These are phyloP conservation scores for Fusarium nanum DNA, from an alignment of 2,329 filamentous ascomycete genomes.

Conservation along the genomic window DNA sequence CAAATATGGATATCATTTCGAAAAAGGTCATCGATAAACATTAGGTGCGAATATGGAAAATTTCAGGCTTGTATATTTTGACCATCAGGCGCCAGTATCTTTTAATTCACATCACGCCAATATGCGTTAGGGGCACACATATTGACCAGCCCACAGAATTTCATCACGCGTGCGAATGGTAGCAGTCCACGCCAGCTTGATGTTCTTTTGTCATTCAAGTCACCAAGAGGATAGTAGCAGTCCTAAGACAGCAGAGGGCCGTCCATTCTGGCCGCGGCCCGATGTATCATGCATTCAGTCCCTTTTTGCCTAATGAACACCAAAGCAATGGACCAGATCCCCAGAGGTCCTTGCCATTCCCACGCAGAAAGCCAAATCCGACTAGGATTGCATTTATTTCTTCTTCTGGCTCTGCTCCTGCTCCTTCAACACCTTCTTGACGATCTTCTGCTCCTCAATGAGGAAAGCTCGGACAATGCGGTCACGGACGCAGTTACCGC, in stretches of 20 bases:
- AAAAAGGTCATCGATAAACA: background rate
- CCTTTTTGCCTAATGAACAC: conserved; percentile 65
- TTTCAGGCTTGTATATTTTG: conserved; percentile 21
- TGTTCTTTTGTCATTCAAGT: conserved; percentile 58
- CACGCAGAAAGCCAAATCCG: conserved; percentile 50
- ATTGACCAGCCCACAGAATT: conserved; percentile 3
- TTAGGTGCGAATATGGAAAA: background rate
- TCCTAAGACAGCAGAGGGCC: conserved; percentile 60
- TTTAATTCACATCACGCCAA: conserved; percentile 28
- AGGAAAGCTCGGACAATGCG: conserved; percentile 97
- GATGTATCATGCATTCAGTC: conserved; percentile 63
- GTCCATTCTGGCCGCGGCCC: conserved; percentile 52
- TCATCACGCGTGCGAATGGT: conserved; percentile 40
- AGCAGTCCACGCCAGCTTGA: conserved; percentile 51
- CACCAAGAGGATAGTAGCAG: conserved; percentile 59
- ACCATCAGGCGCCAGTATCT: conserved; percentile 24
- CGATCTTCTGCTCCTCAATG: conserved; percentile 99
- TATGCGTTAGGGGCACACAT: background rate
- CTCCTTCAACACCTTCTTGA: conserved; percentile 99
- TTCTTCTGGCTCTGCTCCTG: conserved; percentile 80
- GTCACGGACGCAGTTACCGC: conserved; percentile 98
- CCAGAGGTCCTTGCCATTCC: conserved; percentile 52
- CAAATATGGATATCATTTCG: background rate
- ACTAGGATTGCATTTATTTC: conserved; percentile 68
- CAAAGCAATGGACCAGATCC: conserved; percentile 63